Evolutionary conservation across 306 rosid genomes (phyloP).

Genomic region (Cicer judaicum): DNA sequence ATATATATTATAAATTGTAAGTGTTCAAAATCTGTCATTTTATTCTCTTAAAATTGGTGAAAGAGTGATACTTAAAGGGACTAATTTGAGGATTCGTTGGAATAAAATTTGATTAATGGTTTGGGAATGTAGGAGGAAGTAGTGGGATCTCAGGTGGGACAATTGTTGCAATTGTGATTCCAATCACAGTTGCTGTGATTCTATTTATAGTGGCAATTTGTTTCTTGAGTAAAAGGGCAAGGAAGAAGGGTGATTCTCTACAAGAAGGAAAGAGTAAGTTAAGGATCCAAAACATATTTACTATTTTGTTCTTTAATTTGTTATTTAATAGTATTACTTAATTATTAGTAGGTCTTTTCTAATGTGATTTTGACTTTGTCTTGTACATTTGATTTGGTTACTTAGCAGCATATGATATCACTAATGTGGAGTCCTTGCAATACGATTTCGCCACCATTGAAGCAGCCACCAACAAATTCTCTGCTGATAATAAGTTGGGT

Average conservation of each 20-base stretch:
- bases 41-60: too few species aligned
- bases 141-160: slow-evolving; percentile 33
- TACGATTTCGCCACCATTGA: slow-evolving; percentile 48
- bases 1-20: not conserved
- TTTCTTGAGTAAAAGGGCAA: slow-evolving; percentile 32
- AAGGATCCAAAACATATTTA: not conserved
- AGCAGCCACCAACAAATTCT: slow-evolving; percentile 57
- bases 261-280: slow-evolving; percentile 41
- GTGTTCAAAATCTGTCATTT: too few species aligned
- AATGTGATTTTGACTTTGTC: not conserved
- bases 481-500: slow-evolving; percentile 52
- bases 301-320: not conserved
- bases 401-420: slow-evolving; percentile 42
- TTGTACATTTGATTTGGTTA: not conserved
- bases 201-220: slow-evolving; percentile 35
- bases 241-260: slow-evolving; percentile 27
- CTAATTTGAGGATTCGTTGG: too few species aligned
- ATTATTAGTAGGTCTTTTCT: not conserved
- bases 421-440: slow-evolving; percentile 49
- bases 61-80: too few species aligned
- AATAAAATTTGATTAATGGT: not conserved
- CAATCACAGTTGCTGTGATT: slow-evolving; percentile 33
- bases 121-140: slow-evolving; percentile 30
- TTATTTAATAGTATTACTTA: not conserved
- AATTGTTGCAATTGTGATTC: slow-evolving; percentile 41